Conservation (phyloP, 148 eudicot genomes). For the Rhododendron henanense region DNA sequence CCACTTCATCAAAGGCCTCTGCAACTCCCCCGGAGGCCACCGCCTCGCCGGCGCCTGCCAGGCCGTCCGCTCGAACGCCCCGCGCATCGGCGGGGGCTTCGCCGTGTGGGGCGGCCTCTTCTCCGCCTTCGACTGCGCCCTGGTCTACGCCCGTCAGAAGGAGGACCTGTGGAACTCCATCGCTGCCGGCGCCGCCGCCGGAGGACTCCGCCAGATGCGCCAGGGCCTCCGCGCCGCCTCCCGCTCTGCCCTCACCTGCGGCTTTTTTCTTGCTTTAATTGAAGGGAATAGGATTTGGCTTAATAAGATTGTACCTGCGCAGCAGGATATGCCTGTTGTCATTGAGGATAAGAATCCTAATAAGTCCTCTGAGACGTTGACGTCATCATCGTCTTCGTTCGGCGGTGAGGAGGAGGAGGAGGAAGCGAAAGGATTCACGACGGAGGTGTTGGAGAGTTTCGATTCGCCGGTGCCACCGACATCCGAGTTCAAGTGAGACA, state of each 20-base stretch:
- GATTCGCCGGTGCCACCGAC: slow-evolving; percentile 70
- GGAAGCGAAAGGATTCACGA: slow-evolving; percentile 34
- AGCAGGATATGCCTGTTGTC: slow-evolving; percentile 29
- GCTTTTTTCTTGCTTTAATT: slow-evolving; percentile 43
- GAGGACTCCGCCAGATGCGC: slow-evolving; percentile 37
- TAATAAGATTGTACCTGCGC: slow-evolving; percentile 24
- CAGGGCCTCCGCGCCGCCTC: slow-evolving; percentile 34
- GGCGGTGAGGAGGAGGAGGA: slow-evolving; percentile 43
- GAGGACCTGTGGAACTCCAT: slow-evolving; percentile 83
- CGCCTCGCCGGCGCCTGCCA: slow-evolving; percentile 47
- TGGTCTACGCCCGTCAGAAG: slow-evolving; percentile 66
- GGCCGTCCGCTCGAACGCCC: slow-evolving; percentile 55
- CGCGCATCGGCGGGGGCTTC: slow-evolving; percentile 57
- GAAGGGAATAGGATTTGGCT: slow-evolving; percentile 69
- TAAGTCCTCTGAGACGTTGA: background rate
- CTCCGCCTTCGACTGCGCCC: slow-evolving; percentile 54
- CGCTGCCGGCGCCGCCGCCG: slow-evolving; percentile 42
- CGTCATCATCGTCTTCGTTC: slow-evolving; percentile 35
- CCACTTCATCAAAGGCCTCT: slow-evolving; percentile 60
- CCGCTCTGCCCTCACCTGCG: slow-evolving; percentile 40
- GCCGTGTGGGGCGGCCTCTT: slow-evolving; percentile 77
- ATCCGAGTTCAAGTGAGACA: slow-evolving; percentile 65
- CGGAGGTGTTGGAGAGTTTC: slow-evolving; percentile 73
- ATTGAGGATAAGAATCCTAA: slow-evolving; percentile 38
- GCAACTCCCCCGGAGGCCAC: slow-evolving; percentile 46